Evolutionary conservation across 1,284 basidiomycete genomes (phyloP).

Genomic region (Ganoderma lucidum): DNA sequence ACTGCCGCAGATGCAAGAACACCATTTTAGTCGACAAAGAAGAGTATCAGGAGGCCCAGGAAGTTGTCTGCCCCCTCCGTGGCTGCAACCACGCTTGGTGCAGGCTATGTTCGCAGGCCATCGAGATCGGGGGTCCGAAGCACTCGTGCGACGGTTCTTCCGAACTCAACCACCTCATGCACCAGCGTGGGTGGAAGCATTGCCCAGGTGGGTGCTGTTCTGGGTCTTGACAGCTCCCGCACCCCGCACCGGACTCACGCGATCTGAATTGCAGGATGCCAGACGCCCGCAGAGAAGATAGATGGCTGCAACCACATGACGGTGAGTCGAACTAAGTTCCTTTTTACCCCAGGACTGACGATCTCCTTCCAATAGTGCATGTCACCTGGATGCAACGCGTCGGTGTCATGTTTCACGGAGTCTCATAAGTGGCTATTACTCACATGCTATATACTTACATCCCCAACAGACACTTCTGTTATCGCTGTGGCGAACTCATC

Average conservation of each 20-base stretch:
- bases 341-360: neutral
- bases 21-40: slow-evolving; percentile 57
- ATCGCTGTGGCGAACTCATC: slow-evolving; percentile 59
- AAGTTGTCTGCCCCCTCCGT: slow-evolving; percentile 54
- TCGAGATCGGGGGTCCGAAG: slow-evolving; percentile 45
- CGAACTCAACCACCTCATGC: slow-evolving; percentile 62
- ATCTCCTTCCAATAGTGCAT: slow-evolving; percentile 50
- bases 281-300: slow-evolving; percentile 63
- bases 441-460: neutral
- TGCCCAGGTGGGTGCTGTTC: slow-evolving; percentile 55
- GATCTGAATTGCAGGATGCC: slow-evolving; percentile 53
- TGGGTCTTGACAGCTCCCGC: neutral
- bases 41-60: slow-evolving; percentile 52
- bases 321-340: slow-evolving; percentile 44
- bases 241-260: neutral
- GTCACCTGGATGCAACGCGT: slow-evolving; percentile 67
- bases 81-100: slow-evolving; percentile 60
- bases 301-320: slow-evolving; percentile 73
- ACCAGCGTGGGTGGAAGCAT: slow-evolving; percentile 59
- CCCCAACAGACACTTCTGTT: slow-evolving; percentile 62
- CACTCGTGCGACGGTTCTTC: slow-evolving; percentile 66
- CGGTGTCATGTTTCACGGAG: slow-evolving; percentile 30
- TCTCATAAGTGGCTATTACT: neutral
- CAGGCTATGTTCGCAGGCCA: slow-evolving; percentile 56
- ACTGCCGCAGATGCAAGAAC: slow-evolving; percentile 49